Evolutionary conservation across 148 eudicot species (phyloP).

Genomic region (Cornus kousa): DNA sequence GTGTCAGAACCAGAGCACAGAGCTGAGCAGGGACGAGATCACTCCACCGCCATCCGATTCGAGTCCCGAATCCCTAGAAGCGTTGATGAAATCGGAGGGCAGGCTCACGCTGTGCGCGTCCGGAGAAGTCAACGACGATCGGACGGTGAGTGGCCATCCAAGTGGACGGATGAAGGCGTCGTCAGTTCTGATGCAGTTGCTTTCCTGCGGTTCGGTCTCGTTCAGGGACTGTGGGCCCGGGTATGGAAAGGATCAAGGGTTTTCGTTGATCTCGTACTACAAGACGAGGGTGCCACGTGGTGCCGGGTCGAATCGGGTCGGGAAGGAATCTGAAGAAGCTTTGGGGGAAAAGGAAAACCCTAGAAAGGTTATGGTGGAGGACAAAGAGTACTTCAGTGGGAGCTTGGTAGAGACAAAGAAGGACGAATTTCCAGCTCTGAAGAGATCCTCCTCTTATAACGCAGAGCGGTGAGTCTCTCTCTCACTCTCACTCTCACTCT

Average conservation of each 20-base stretch:
- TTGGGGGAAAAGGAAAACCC: conserved; percentile 7
- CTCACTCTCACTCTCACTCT: neutral
- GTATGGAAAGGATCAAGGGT: conserved; percentile 41
- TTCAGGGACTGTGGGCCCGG: conserved; percentile 69
- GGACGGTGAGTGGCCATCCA: conserved; percentile 33
- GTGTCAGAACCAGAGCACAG: conserved; percentile 25
- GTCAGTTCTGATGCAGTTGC: conserved; percentile 71
- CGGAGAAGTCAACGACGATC: conserved; percentile 21
- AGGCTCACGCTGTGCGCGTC: conserved; percentile 23
- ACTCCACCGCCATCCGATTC: conserved; percentile 98
- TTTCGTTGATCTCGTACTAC: conserved; percentile 59
- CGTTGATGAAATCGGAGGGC: conserved; percentile 77
- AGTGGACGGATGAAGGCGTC: conserved; percentile 62
- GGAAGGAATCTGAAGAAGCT: conserved; percentile 27
- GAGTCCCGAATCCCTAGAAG: conserved; percentile 79
- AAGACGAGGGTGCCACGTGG: conserved; percentile 68
- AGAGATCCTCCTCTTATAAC: conserved; percentile 52
- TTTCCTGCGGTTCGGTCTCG: conserved; percentile 80
- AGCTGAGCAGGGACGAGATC: conserved; percentile 61
- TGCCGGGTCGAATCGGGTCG: conserved; percentile 36
- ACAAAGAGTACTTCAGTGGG: conserved; percentile 68
- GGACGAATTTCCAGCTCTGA: conserved; percentile 33
- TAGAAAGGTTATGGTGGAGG: conserved; percentile 44
- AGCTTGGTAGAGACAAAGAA: conserved; percentile 59
- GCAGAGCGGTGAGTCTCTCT: conserved; percentile 42